phyloP scores from a whole-genome alignment of 768 basidiomycete genomes.

The Daedalea quercina region DNA sequence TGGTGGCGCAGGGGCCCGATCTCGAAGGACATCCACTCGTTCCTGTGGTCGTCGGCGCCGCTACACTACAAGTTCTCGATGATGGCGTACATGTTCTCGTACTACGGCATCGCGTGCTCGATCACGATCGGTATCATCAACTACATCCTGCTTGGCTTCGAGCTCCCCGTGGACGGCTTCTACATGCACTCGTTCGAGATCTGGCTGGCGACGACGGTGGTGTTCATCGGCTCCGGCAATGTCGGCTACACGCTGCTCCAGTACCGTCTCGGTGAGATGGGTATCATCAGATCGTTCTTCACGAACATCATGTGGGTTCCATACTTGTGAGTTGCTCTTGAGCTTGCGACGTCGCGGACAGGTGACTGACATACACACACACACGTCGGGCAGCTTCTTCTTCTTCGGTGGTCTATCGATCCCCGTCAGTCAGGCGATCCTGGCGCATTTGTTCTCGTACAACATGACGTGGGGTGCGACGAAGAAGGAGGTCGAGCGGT shows the following conservation, averaged over 20 bases:
- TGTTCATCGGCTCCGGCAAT: conserved; percentile 71
- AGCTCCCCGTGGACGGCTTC: conserved; percentile 65
- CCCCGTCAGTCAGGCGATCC: conserved; percentile 56
- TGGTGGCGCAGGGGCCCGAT: conserved; percentile 84
- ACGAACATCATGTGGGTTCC: conserved; percentile 31
- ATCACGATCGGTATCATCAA: conserved; percentile 65
- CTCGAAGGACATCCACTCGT: conserved; percentile 66
- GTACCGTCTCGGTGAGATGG: conserved; percentile 53
- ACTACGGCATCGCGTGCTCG: conserved; percentile 58
- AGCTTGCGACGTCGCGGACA: background rate
- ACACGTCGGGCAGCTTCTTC: conserved; percentile 47
- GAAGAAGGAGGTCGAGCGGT: conserved; percentile 79
- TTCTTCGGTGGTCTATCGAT: conserved; percentile 74
- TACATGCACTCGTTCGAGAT: conserved; percentile 80
- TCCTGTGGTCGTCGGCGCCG: conserved; percentile 61
- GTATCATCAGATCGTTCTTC: conserved; percentile 21
- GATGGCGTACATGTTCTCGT: conserved; percentile 50
- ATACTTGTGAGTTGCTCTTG: conserved; percentile 29
- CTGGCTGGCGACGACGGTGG: conserved; percentile 70
- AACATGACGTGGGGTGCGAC: conserved; percentile 78
- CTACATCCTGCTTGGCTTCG: conserved; percentile 69
- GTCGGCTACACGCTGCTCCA: conserved; percentile 66
- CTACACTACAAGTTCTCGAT: conserved; percentile 48
- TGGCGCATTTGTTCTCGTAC: conserved; percentile 69
- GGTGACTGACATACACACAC: background rate